phyloP scores from a whole-genome alignment of 306 rosid species.

The Myrica gale region DNA sequence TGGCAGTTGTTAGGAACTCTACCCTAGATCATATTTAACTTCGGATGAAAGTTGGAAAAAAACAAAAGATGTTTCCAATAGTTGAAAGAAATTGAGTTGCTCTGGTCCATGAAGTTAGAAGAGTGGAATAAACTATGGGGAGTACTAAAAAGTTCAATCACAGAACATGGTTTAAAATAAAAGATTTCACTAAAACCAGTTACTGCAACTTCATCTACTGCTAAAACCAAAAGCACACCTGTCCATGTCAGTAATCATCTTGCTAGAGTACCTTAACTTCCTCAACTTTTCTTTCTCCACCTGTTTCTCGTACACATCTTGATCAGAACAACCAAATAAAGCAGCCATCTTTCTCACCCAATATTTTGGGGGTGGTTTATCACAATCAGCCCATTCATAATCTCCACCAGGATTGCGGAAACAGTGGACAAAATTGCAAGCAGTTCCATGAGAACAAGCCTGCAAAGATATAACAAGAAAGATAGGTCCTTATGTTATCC shows the following conservation, averaged over 20 bases:
- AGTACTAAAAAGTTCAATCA: not conserved
- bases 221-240: constrained; percentile 44
- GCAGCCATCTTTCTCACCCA: constrained; percentile 76
- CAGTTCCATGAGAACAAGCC: constrained; percentile 88
- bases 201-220: not conserved
- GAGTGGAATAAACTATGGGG: not conserved
- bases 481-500: constrained; percentile 2
- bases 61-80: not conserved
- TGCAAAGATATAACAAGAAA: constrained; percentile 37
- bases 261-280: constrained; percentile 35
- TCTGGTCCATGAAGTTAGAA: not conserved
- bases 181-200: not conserved
- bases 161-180: not conserved
- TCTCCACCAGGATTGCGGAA: constrained; percentile 91
- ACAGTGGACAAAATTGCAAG: constrained; percentile 96
- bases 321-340: constrained; percentile 73
- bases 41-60: not conserved
- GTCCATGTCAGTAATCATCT: constrained; percentile 40
- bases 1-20: not conserved
- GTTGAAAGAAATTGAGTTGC: not conserved
- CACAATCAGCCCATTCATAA: constrained; percentile 94
- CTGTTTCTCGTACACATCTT: constrained; percentile 33
- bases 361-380: constrained; percentile 78
- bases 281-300: constrained; percentile 35
- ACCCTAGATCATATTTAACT: not conserved